phyloP scores from a whole-genome alignment of 2,329 filamentous ascomycete genomes.

The Pseudogymnoascus destructans region DNA sequence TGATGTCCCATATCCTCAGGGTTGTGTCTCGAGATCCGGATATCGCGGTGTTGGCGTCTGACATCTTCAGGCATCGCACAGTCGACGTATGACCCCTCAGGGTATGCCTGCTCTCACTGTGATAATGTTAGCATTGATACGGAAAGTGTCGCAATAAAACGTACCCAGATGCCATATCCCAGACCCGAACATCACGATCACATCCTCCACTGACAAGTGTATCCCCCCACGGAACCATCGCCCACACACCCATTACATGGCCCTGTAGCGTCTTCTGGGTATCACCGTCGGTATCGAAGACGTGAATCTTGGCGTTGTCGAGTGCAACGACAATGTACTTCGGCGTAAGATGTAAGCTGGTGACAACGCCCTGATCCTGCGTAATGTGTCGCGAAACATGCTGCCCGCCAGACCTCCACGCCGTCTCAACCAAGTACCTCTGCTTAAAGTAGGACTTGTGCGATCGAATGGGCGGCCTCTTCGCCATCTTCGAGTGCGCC shows the following conservation, averaged over 20 bases:
- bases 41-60: constrained; percentile 82
- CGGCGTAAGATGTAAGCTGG: constrained; percentile 80
- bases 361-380: constrained; percentile 92
- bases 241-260: constrained; percentile 99
- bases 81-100: constrained; percentile 93
- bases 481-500: constrained; percentile 27
- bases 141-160: constrained; percentile 25
- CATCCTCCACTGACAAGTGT: constrained; percentile 91
- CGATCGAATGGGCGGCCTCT: constrained; percentile 55
- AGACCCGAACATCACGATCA: constrained; percentile 90
- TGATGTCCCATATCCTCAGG: constrained; percentile 87
- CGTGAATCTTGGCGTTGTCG: constrained; percentile 97
- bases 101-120: constrained; percentile 62
- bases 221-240: constrained; percentile 97
- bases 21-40: constrained; percentile 94
- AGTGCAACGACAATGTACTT: constrained; percentile 97
- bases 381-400: constrained; percentile 80
- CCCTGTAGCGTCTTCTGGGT: constrained; percentile 81
- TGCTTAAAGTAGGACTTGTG: constrained; percentile 98
- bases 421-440: constrained; percentile 89
- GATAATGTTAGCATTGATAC: constrained; percentile 21
- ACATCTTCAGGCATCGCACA: constrained; percentile 95
- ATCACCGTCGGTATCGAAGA: constrained; percentile 85
- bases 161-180: constrained; percentile 89
- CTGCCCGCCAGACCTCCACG: constrained; percentile 85